These are phyloP conservation scores for Claviceps sp. DNA, from an alignment of 2,329 filamentous ascomycete species.

Conservation along the genomic window DNA sequence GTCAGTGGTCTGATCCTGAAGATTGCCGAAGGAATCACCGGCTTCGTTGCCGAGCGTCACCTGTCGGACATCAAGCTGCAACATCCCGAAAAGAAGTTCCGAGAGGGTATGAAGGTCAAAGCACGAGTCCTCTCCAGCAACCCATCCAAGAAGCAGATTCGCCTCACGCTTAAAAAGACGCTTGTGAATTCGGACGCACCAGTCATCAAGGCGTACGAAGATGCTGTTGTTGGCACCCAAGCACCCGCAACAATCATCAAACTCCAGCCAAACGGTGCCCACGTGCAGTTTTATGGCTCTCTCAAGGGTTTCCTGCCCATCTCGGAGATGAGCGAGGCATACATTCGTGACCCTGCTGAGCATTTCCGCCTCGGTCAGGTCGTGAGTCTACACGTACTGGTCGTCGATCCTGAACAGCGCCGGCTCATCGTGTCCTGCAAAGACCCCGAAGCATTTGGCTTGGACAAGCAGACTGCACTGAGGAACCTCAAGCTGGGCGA, in stretches of 20 bases:
- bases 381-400: slow-evolving; percentile 77
- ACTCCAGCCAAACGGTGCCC: slow-evolving; percentile 63
- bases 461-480: slow-evolving; percentile 64
- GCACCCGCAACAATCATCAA: slow-evolving; percentile 80
- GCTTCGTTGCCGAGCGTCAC: slow-evolving; percentile 79
- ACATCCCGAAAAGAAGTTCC: slow-evolving; percentile 93
- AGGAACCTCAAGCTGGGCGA: slow-evolving; percentile 60
- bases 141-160: slow-evolving; percentile 60
- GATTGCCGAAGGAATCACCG: slow-evolving; percentile 73
- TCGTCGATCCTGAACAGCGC: slow-evolving; percentile 55
- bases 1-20: slow-evolving; percentile 71
- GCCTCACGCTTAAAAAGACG: slow-evolving; percentile 87
- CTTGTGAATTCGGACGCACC: slow-evolving; percentile 77
- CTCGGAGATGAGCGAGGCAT: slow-evolving; percentile 96
- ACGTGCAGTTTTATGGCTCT: slow-evolving; percentile 81
- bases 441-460: slow-evolving; percentile 63
- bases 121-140: slow-evolving; percentile 75
- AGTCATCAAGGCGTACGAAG: slow-evolving; percentile 66
- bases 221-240: slow-evolving; percentile 60
- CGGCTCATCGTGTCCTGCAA: slow-evolving; percentile 87
- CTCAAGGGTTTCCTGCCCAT: slow-evolving; percentile 81
- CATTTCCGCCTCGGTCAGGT: slow-evolving; percentile 89
- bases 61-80: slow-evolving; percentile 77
- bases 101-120: slow-evolving; percentile 72
- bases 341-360: slow-evolving; percentile 74